Conservation (phyloP, 306 rosid species). For the Bauhinia variegata region DNA sequence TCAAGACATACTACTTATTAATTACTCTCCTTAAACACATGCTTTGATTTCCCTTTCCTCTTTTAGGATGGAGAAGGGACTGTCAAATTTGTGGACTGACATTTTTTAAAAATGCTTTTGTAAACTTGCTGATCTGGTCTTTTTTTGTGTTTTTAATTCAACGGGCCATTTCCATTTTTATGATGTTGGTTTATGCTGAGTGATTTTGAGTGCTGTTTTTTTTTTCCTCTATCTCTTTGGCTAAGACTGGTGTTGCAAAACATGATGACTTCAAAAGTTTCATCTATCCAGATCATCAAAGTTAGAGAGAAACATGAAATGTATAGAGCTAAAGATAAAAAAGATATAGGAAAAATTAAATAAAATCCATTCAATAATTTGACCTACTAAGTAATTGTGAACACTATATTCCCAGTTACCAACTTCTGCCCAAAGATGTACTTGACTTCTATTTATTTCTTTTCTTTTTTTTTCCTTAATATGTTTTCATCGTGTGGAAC, state of each 20-base stretch:
- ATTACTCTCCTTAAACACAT: constrained; percentile 14
- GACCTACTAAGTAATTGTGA: constrained; percentile 87
- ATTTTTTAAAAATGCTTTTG: not conserved
- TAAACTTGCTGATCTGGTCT: not conserved
- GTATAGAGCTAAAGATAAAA: constrained; percentile 83
- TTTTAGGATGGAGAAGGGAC: constrained; percentile 16
- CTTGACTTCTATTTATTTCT: constrained; percentile 17
- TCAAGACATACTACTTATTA: constrained; percentile 24
- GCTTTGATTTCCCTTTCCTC: constrained; percentile 5
- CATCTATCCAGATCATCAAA: constrained; percentile 65
- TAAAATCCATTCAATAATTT: constrained; percentile 96
- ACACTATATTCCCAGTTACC: constrained; percentile 90
- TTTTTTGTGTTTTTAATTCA: constrained; percentile 20
- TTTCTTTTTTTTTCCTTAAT: constrained; percentile 28
- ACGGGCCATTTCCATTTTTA: constrained; percentile 22
- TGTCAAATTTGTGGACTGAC: constrained; percentile 20
- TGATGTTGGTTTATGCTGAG: constrained; percentile 16
- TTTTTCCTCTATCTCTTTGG: constrained; percentile 8
- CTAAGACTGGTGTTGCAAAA: constrained; percentile 37
- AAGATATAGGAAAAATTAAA: constrained; percentile 76
- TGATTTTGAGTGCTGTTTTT: constrained; percentile 21
- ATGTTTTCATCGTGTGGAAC: constrained; percentile 30
- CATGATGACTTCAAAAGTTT: constrained; percentile 61
- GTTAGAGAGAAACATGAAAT: constrained; percentile 73
- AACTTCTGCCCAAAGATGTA: constrained; percentile 92